Evolutionary conservation across 2,329 filamentous ascomycete species (phyloP), one percentile per base, ranked within the genome.

Genomic region (Hysterium pulicare): DNA sequence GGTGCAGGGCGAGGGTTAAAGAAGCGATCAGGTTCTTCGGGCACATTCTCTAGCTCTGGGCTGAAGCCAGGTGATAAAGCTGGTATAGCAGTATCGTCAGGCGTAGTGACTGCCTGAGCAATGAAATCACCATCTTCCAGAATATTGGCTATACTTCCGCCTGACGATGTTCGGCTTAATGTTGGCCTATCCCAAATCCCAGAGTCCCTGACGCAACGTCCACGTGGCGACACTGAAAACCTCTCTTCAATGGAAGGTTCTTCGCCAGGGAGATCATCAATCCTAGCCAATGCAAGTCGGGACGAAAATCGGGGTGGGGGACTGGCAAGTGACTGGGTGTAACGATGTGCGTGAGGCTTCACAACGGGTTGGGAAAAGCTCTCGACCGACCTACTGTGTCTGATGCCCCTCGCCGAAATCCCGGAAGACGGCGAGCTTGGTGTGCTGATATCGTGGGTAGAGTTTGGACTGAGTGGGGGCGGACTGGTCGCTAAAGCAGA

Each of bases 351-450:
- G 23, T 68, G 64, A 46, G 64, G 57, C 46, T 64, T 69, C 3
- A 73, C 60, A 19, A 69, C 71, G 3, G 75, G 74, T n/a, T 74
- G 72, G 20, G 76, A 79, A 54, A 79, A 79, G 53, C 77, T 79
- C 44, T 79, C 76, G 17, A 73, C 65, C 10, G 65, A 68, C 34
- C 65, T 51, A 22, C 51, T 60, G 21, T 56, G 43, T 4, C 62
- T 59, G 24, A 67, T 53, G 6, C 50, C 38, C 38, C 46, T 52
- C 30, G 45, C 36, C n/a, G 48, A 42, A 22, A 41, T 33, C 20
- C 44, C 42, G 3, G 48, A 49, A 11, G 47, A 51, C 4, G 46
- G 42, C 8, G 39, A 41, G 5, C 40, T 33, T 17, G 48, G 48
- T 24, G 23, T 46, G 20, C 32, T 50, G 48, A 40, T 37, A 42